A percentile compares a stretch with the other conserved stretches of the same genome.
Evolutionary conservation across 176 grass and related monocot species (phyloP).

Genomic region (Saccharum officinarum): DNA sequence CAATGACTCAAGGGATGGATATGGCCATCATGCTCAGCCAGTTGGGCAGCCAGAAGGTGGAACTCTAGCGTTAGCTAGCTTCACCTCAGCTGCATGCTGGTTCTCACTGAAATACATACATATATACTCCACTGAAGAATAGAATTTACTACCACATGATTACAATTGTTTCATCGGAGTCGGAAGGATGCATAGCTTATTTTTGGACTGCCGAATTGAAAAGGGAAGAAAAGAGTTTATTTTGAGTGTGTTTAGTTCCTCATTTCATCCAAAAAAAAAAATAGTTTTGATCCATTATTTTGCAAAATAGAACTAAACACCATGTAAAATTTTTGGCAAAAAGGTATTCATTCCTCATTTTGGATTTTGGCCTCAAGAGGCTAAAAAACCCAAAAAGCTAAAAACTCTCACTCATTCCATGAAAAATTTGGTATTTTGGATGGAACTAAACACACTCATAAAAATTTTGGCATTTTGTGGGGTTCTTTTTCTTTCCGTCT

Average conservation of each 20-base stretch:
- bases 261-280: too few relatives aligned
- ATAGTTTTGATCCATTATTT: too few relatives aligned
- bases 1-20: slow-evolving; percentile 92
- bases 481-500: background rate
- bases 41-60: slow-evolving; percentile 42
- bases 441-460: too few relatives aligned
- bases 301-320: too few relatives aligned
- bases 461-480: background rate
- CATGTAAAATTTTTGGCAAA: background rate
- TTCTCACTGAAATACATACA: background rate
- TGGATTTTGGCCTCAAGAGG: too few relatives aligned
- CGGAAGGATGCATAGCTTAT: background rate
- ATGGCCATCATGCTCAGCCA: slow-evolving; percentile 95
- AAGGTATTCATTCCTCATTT: too few relatives aligned
- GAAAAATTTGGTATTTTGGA: too few relatives aligned
- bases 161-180: background rate
- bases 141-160: background rate
- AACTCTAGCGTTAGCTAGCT: slow-evolving; percentile 43
- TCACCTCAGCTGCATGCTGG: background rate
- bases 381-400: too few relatives aligned
- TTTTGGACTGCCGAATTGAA: background rate
- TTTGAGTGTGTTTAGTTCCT: too few relatives aligned
- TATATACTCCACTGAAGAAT: background rate
- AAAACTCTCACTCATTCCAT: too few relatives aligned
- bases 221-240: background rate